phyloP scores from a whole-genome alignment of 2,329 filamentous ascomycete genomes.

The Botrytis porri region DNA sequence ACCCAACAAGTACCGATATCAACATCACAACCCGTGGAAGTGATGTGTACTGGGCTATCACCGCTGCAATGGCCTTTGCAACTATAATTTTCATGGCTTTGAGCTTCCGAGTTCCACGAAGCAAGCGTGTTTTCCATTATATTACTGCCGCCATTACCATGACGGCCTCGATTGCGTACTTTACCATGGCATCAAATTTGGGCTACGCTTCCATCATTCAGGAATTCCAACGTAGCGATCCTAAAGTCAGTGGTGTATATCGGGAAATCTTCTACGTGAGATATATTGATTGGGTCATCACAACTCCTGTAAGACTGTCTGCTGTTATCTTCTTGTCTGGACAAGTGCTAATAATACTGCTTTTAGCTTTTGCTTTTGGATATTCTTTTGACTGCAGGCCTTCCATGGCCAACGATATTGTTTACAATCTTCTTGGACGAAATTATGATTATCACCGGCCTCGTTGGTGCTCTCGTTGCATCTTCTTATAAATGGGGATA shows the following conservation, averaged over 20 bases:
- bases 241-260: slow-evolving; percentile 48
- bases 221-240: slow-evolving; percentile 49
- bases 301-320: slow-evolving; percentile 48
- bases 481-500: slow-evolving; percentile 68
- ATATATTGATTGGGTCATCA: slow-evolving; percentile 63
- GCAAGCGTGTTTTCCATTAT: slow-evolving; percentile 61
- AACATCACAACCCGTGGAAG: slow-evolving; percentile 58
- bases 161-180: slow-evolving; percentile 61
- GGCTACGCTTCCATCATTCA: slow-evolving; percentile 62
- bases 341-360: background rate
- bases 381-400: slow-evolving; percentile 59
- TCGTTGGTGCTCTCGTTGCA: slow-evolving; percentile 61
- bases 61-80: slow-evolving; percentile 54
- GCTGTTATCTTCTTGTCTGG: background rate
- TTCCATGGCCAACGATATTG: slow-evolving; percentile 63
- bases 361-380: slow-evolving; percentile 55
- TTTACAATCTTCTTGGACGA: slow-evolving; percentile 60
- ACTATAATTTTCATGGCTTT: slow-evolving; percentile 54
- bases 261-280: slow-evolving; percentile 66
- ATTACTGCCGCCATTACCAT: slow-evolving; percentile 58
- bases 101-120: slow-evolving; percentile 51
- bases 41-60: slow-evolving; percentile 62
- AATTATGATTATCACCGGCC: slow-evolving; percentile 65
- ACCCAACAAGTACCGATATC: slow-evolving; percentile 46
- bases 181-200: slow-evolving; percentile 64